Base-by-base conservation (phyloP, 805 yeast species). In the Candida multigemmis region DNA sequence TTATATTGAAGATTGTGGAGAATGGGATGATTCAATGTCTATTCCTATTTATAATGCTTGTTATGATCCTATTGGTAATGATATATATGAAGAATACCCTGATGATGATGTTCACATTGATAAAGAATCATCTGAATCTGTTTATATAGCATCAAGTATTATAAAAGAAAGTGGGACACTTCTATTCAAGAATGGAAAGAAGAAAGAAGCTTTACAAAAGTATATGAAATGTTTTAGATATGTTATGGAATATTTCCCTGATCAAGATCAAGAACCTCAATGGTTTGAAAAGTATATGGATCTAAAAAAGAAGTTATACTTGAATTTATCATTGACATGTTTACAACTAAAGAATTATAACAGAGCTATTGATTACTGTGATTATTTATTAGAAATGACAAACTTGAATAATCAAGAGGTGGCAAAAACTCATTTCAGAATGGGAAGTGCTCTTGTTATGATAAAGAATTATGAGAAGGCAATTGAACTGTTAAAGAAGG, bases 1-100 rank as follows among this genome's bases (percentile, higher is more conserved):
- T 1, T 43, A 57, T 3, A 74, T 82, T 11, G 51, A 40, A 2
- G 65, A 68, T 22, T 72, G 83, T 51, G 93, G 91, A 2, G 53
- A 40, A 19, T 82, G 89, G 87, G 36, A 50, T 5, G 36, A 50
- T 6, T 48, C 48, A 0, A 66, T 69, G 57, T 62, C 47, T 0
- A 46, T 75, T 3, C 89, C 89, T 0, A 60, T 77, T 2, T 69
- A 42, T 39, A 74, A 75, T 39, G 82, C 86, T 0, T 68, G 79
- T 25, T 71, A 72, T 38, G 71, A 69, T 33, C 42, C 54, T 0
- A 57, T 74, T 6, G 85, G 79, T 1, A 84, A 83, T 6, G 93
- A 82, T 40, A 46, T 70, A 0, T 82, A 65, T 40, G 91, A 81
- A 50, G 91, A 81, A 47, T 72, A 63, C 38, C 93, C 91, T 0